Base-by-base conservation (phyloP, 441 rosid species). In the Syzygium malaccense region DNA sequence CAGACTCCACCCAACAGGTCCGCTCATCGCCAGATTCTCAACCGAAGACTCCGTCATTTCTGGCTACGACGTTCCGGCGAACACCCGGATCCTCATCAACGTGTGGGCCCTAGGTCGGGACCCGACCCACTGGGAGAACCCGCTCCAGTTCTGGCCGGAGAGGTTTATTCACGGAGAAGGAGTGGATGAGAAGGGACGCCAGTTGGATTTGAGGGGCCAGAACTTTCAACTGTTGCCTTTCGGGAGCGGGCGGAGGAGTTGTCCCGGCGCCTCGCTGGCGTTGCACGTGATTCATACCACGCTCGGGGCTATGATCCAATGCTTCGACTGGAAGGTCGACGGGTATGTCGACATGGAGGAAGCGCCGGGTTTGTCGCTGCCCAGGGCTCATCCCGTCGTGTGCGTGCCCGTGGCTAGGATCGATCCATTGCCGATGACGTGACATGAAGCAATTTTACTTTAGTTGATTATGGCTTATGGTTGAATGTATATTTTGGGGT, bases 301-400 rank as follows among this genome's bases (percentile, higher is more conserved):
- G 37, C 93, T 95, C 13, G 97, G 94, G 32, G 92, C 95, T 13
- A 86, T 93, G 94, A 91, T 96, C 89, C 97, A 96, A 49, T 95
- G 95, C 89, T 96, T 96, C 86, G 96, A 95, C 6, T 96, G 98
- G 97, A 91, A 90, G 86, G 92, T 91, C 30, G 68, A 30, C 28
- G 94, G 92, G 90, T 4, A 85, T 17, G 92, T 96, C 48, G 91
- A 93, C 87, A 95, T 95, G 98, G 90, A 92, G 55, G 96, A 94
- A 88, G 94, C 90, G 87, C 89, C 89, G 13, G 95, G 96, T 0
- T n/a, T 95, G 60, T 94, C 96, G 0, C 94, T 92, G 88, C 94
- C 94, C 13, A 91, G 92, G 90, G 94, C 95, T 85, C 90, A 92
- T 86, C 92, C 93, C 1, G 86, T 94, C 68, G 32, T 92, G 58